A percentile compares a stretch with the other conserved stretches of the same genome.
Conservation (phyloP, 2,329 filamentous ascomycete species). For the Ceratocystis alfenasii region DNA sequence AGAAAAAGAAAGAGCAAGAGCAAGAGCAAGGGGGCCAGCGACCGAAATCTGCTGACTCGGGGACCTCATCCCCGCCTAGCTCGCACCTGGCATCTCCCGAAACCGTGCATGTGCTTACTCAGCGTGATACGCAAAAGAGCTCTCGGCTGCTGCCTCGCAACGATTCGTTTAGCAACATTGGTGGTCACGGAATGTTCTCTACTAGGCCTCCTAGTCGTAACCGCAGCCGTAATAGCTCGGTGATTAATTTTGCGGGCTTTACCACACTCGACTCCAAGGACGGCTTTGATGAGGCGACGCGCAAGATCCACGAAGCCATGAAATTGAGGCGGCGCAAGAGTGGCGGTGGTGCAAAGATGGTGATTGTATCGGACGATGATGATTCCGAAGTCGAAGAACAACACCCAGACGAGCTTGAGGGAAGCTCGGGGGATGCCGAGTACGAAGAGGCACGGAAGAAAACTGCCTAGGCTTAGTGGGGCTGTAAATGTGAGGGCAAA, state of each 20-base stretch:
- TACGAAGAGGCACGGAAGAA: constrained; percentile 36
- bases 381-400: constrained; percentile 35
- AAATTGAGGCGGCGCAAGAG: constrained; percentile 47
- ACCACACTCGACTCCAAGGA: constrained; percentile 55
- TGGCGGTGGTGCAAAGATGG: constrained; percentile 31
- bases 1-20: constrained; percentile 26
- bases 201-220: constrained; percentile 75
- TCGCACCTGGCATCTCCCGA: constrained; percentile 34
- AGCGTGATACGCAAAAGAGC: constrained; percentile 42
- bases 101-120: constrained; percentile 33
- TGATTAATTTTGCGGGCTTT: constrained; percentile 37
- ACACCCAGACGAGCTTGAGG: constrained; percentile 29
- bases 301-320: constrained; percentile 78
- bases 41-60: constrained; percentile 24
- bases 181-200: constrained; percentile 78
- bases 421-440: constrained; percentile 34
- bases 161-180: constrained; percentile 87
- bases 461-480: constrained; percentile 23
- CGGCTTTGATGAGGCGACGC: constrained; percentile 69
- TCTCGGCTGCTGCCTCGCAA: constrained; percentile 59
- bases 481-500: background rate
- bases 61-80: constrained; percentile 22
- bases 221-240: constrained; percentile 39
- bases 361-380: constrained; percentile 32
- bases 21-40: constrained; percentile 29